phyloP scores from a whole-genome alignment of 2,329 filamentous ascomycete genomes.

The Cryphonectria nitschkei region DNA sequence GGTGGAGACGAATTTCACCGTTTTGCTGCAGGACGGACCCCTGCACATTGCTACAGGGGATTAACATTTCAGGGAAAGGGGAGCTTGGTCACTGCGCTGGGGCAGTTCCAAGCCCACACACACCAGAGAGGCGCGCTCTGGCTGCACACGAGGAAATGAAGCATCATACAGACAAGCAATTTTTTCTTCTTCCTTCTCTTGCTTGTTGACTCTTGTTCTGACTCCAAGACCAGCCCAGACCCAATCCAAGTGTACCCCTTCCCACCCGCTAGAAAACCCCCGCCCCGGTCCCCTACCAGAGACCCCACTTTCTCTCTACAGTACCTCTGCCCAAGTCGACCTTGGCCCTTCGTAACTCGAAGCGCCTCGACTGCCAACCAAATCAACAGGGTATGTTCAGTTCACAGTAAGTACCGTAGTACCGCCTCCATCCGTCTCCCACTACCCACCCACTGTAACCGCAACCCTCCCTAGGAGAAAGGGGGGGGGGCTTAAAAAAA shows the following conservation, averaged over 20 bases:
- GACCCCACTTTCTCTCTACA: neutral
- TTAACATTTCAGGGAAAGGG: constrained; percentile 23
- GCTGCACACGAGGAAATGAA: constrained; percentile 5
- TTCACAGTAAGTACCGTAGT: neutral
- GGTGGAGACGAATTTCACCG: constrained; percentile 18
- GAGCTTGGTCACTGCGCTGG: constrained; percentile 24
- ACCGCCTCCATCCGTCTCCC: neutral
- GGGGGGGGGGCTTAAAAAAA: constrained; percentile 16
- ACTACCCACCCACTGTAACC: neutral
- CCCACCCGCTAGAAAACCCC: neutral
- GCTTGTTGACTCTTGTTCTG: constrained; percentile 19
- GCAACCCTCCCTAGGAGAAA: constrained; percentile 18
- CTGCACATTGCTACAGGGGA: constrained; percentile 7
- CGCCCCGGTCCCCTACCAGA: neutral
- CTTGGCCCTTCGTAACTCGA: neutral
- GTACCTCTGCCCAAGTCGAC: neutral
- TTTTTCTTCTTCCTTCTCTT: neutral
- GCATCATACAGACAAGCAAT: constrained; percentile 22
- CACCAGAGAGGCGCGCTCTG: neutral
- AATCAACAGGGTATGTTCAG: neutral
- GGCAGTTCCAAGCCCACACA: neutral
- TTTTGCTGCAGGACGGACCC: constrained; percentile 26
- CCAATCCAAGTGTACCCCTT: constrained; percentile 19
- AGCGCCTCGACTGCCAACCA: neutral
- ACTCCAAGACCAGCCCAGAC: constrained; percentile 19